Percentiles rank a stretch among this genome's conserved stretches.
These are phyloP conservation scores for Calonectria pseudoreteaudii DNA, from an alignment of 2,329 filamentous ascomycete species.

Conservation along the genomic window DNA sequence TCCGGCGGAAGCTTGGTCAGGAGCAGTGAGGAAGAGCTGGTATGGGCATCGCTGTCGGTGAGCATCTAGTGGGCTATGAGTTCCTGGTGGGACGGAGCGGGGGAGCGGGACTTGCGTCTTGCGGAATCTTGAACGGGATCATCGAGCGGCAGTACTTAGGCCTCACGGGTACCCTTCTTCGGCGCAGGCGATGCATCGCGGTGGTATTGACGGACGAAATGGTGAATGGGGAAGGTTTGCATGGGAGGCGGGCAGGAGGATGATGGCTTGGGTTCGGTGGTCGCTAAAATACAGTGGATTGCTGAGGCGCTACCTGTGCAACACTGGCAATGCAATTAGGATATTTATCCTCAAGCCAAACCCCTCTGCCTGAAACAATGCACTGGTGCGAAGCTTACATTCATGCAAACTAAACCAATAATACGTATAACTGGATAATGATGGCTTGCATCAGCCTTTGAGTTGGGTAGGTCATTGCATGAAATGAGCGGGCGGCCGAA, in stretches of 20 bases:
- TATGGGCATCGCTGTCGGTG: background rate
- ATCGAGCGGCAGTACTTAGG: background rate
- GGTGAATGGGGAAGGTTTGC: background rate
- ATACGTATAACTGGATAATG: background rate
- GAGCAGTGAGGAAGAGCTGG: slow-evolving; percentile 2
- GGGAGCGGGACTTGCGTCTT: slow-evolving; percentile 21
- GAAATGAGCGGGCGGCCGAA: background rate
- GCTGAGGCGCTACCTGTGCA: background rate
- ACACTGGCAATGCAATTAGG: background rate
- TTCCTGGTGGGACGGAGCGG: background rate
- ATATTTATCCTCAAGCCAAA: background rate
- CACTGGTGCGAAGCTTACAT: background rate
- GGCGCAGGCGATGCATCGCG: slow-evolving; percentile 3
- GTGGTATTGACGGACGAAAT: background rate
- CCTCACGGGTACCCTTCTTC: background rate
- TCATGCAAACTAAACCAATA: background rate
- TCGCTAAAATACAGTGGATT: slow-evolving; percentile 1
- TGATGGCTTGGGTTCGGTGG: background rate
- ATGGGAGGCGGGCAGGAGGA: background rate
- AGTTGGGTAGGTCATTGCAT: background rate
- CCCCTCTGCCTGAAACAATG: background rate
- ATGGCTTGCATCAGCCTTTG: background rate
- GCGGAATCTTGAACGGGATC: slow-evolving; percentile 24
- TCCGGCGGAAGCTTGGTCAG: slow-evolving; percentile 42
- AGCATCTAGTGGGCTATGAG: slow-evolving; percentile 24